Evolutionary conservation across 106 monocot species (phyloP).

Genomic region (Platanthera guangdongensis): DNA sequence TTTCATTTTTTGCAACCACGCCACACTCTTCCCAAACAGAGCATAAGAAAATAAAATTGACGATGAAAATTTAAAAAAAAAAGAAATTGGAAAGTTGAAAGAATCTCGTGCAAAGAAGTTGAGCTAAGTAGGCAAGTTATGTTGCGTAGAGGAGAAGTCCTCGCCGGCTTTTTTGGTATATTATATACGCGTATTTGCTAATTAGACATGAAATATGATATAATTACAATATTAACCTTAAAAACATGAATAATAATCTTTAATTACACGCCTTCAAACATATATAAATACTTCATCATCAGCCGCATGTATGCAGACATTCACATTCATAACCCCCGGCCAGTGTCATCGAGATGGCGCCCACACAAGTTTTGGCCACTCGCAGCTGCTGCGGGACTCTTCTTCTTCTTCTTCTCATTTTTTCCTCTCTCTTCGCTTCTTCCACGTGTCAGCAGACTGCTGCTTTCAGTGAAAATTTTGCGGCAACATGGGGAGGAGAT

Average conservation of each 20-base stretch:
- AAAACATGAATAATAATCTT: background rate
- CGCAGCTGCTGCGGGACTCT: too few relatives aligned
- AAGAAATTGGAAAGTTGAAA: too few relatives aligned
- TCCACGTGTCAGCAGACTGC: too few relatives aligned
- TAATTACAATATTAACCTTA: too few relatives aligned
- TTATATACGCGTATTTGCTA: too few relatives aligned
- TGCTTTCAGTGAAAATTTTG: conserved; percentile 27
- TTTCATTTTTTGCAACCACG: too few relatives aligned
- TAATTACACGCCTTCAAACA: background rate
- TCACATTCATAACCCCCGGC: background rate
- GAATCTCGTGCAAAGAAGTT: too few relatives aligned
- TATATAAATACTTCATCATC: background rate
- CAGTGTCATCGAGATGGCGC: background rate
- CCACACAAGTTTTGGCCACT: background rate
- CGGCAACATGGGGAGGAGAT: conserved; percentile 21
- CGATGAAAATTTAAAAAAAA: too few relatives aligned
- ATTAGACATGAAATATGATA: too few relatives aligned
- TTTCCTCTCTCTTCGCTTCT: background rate
- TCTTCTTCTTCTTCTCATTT: background rate
- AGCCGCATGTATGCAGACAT: background rate
- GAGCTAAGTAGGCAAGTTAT: background rate
- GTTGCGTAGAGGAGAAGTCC: background rate
- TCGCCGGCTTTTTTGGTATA: too few relatives aligned
- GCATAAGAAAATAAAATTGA: too few relatives aligned
- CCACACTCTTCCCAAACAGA: too few relatives aligned